Evolutionary conservation across 208 protist genomes (phyloP).

Genomic region (Jaenimonas drosophilae): DNA sequence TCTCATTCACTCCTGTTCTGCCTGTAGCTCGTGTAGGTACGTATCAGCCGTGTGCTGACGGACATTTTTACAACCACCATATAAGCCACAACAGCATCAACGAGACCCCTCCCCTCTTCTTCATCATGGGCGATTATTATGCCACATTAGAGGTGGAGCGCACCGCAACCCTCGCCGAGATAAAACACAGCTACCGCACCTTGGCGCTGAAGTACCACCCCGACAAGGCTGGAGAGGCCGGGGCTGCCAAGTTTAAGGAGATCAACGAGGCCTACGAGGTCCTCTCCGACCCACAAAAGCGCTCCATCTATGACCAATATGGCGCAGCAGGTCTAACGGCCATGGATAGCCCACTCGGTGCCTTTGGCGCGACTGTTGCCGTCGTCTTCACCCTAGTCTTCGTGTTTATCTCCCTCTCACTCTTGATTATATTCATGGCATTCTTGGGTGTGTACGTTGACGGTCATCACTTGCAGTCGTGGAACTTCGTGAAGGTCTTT

Average conservation of each 20-base stretch:
- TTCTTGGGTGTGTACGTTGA: background rate
- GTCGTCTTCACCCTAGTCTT: too few species aligned
- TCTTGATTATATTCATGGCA: background rate
- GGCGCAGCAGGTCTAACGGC: constrained; percentile 31
- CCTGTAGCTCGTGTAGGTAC: too few species aligned
- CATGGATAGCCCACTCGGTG: constrained; percentile 42
- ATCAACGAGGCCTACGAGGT: constrained; percentile 95
- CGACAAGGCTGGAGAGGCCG: constrained; percentile 53
- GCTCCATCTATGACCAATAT: constrained; percentile 49
- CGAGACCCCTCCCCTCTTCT: too few species aligned
- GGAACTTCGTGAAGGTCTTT: constrained; percentile 3
- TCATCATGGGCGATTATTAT: constrained; percentile 41
- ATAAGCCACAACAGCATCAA: too few species aligned
- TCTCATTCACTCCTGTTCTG: too few species aligned
- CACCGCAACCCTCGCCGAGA: constrained; percentile 57
- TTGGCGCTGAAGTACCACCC: constrained; percentile 81
- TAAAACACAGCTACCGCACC: constrained; percentile 71
- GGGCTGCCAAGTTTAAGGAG: constrained; percentile 59
- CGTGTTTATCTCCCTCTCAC: background rate
- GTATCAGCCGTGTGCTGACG: too few species aligned
- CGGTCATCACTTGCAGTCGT: background rate
- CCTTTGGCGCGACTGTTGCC: too few species aligned
- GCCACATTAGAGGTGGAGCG: constrained; percentile 51
- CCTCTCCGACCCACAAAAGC: constrained; percentile 76
- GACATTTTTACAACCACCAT: too few species aligned